These are phyloP conservation scores for Piper longum DNA, from an alignment of 164 flowering plant genomes.

Conservation along the genomic window DNA sequence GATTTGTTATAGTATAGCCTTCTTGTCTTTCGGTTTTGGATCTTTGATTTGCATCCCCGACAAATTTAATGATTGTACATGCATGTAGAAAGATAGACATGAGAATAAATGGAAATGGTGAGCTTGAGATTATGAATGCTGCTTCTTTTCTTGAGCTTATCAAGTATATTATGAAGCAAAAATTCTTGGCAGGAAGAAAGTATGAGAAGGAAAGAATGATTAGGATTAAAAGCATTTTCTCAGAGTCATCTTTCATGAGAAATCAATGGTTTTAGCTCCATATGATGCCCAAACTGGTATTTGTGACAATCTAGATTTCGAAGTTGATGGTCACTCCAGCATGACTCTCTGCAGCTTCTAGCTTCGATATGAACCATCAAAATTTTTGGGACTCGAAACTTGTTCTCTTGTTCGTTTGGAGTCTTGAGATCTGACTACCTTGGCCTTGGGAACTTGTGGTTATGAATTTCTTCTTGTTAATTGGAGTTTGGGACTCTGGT, in stretches of 20 bases:
- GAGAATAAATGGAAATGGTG: neutral
- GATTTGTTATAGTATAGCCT: constrained; percentile 5
- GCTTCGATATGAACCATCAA: neutral
- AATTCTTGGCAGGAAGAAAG: neutral
- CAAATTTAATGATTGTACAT: constrained; percentile 11
- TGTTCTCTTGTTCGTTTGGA: neutral
- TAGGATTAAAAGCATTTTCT: no score
- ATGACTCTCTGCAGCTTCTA: neutral
- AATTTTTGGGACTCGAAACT: neutral
- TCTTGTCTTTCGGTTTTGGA: constrained; percentile 1
- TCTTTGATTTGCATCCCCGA: constrained; percentile 1
- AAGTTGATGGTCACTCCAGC: neutral
- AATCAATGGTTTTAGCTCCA: no score
- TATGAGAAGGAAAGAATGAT: no score
- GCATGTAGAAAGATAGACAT: constrained; percentile 9
- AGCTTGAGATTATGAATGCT: neutral
- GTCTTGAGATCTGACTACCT: neutral
- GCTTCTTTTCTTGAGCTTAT: neutral
- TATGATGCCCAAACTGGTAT: no score
- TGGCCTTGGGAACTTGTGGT: neutral
- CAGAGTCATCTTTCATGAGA: no score
- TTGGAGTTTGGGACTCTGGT: no score
- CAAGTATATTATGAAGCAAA: neutral
- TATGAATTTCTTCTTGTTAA: neutral
- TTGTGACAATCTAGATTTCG: no score